Conservation (phyloP, 2,329 filamentous ascomycete species). For the Trichophyton rubrum region DNA sequence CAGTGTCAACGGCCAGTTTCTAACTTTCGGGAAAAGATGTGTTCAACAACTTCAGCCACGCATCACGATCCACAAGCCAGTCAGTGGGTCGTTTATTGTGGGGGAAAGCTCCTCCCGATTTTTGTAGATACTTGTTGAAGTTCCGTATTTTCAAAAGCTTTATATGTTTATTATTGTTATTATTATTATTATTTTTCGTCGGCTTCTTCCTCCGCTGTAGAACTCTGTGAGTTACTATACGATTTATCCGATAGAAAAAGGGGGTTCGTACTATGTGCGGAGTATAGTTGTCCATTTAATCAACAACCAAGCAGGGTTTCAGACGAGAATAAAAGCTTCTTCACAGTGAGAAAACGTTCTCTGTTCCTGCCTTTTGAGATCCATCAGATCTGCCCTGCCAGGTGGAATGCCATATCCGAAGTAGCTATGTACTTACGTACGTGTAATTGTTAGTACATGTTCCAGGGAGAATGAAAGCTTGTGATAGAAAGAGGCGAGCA, state of each 20-base stretch:
- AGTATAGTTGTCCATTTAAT: background rate
- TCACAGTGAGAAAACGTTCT: background rate
- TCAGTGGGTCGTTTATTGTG: background rate
- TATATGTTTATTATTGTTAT: background rate
- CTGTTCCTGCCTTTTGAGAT: background rate
- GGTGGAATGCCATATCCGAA: background rate
- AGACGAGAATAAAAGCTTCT: background rate
- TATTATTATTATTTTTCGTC: background rate
- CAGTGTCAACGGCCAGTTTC: background rate
- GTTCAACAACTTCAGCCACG: background rate
- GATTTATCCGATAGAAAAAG: background rate
- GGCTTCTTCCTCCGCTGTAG: background rate
- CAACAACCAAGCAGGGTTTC: background rate
- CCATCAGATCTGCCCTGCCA: background rate
- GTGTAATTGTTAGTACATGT: background rate
- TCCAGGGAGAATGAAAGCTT: background rate
- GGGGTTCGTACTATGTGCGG: background rate
- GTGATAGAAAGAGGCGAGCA: background rate
- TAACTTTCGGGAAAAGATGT: slow-evolving; percentile 1
- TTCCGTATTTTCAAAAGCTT: background rate
- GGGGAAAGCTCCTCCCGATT: background rate
- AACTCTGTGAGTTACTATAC: background rate
- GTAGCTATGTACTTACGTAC: background rate
- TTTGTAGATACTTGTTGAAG: background rate
- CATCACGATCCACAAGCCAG: background rate